Evolutionary conservation across 208 protist genomes (phyloP).

Genomic region (Leishmania gerbilli): DNA sequence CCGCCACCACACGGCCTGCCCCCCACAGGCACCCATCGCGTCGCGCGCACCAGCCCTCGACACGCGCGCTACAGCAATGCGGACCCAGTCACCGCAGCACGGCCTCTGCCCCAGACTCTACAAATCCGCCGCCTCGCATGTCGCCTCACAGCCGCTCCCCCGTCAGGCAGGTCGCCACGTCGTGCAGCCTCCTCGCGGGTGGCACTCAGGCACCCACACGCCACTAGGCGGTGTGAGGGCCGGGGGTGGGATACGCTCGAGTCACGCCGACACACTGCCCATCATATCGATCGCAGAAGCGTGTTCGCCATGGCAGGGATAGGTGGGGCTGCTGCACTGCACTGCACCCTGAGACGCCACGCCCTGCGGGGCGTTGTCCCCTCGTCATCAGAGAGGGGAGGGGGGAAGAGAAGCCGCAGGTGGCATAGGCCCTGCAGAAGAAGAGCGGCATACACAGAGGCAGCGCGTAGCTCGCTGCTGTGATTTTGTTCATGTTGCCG

Average conservation of each 20-base stretch:
- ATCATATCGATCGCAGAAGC: background rate
- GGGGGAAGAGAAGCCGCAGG: background rate
- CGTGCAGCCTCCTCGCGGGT: background rate
- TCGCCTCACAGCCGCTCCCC: background rate
- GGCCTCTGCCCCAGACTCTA: background rate
- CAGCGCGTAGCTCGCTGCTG: background rate
- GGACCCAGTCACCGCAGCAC: background rate
- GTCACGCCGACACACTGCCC: background rate
- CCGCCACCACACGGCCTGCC: background rate
- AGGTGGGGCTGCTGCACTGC: background rate
- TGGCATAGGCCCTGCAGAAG: background rate
- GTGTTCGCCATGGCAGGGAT: background rate
- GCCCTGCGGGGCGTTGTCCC: background rate
- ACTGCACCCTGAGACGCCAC: background rate
- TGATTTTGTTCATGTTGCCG: background rate
- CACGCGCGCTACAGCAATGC: background rate
- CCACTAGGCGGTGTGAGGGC: background rate
- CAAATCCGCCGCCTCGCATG: background rate
- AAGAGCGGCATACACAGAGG: background rate
- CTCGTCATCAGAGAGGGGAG: background rate
- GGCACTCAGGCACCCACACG: background rate
- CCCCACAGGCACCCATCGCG: background rate
- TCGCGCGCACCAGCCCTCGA: background rate
- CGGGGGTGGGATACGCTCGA: background rate
- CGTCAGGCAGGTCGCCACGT: background rate